phyloP scores from a whole-genome alignment of 2,329 filamentous ascomycete species.

The Rugonectria rugulosa region DNA sequence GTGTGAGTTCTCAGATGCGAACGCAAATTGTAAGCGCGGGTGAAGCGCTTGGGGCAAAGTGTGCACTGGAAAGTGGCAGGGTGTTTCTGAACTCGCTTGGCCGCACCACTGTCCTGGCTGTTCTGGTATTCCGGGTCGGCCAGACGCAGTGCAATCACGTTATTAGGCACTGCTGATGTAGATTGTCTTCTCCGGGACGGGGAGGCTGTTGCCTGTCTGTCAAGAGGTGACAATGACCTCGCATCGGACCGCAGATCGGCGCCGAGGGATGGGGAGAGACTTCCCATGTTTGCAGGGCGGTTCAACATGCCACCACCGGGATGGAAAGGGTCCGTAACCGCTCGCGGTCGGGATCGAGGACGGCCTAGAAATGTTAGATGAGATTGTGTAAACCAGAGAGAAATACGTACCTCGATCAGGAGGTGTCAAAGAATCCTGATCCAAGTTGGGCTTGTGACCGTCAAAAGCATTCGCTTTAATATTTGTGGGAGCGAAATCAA shows the following conservation, averaged over 20 bases:
- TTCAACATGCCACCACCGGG: constrained; percentile 51
- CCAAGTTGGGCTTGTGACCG: constrained; percentile 68
- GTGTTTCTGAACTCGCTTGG: constrained; percentile 94
- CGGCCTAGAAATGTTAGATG: constrained; percentile 49
- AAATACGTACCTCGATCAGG: constrained; percentile 70
- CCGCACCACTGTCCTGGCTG: constrained; percentile 64
- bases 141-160: constrained; percentile 82
- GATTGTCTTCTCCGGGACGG: constrained; percentile 61
- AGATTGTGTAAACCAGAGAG: not conserved
- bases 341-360: constrained; percentile 58
- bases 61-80: constrained; percentile 96
- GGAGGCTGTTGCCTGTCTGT: constrained; percentile 55
- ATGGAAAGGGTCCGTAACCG: constrained; percentile 68
- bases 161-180: constrained; percentile 68
- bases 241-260: constrained; percentile 57
- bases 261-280: constrained; percentile 60
- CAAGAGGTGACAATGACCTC: constrained; percentile 66
- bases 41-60: constrained; percentile 94
- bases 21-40: constrained; percentile 92
- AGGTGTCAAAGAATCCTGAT: constrained; percentile 83
- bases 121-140: constrained; percentile 87
- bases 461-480: constrained; percentile 47
- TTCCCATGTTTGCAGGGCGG: constrained; percentile 50
- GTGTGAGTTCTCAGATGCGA: constrained; percentile 97
- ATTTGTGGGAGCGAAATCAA: constrained; percentile 86